Conservation (phyloP, 2,329 filamentous ascomycete genomes). For the Diaporthe amygdali region DNA sequence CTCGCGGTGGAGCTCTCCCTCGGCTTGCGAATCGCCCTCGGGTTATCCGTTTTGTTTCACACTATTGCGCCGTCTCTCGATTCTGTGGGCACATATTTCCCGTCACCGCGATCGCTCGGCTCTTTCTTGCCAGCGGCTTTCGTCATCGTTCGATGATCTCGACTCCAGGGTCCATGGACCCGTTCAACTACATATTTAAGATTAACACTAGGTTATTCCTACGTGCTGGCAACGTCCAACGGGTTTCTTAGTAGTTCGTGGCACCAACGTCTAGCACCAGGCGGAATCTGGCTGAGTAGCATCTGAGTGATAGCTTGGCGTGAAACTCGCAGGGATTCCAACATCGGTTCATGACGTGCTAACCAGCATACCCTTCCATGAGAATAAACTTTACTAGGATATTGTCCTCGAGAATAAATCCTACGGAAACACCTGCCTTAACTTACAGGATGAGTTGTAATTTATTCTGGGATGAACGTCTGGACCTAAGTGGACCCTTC, state of each 20-base stretch:
- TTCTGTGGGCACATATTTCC: not conserved
- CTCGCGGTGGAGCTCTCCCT: not conserved
- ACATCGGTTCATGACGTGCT: not conserved
- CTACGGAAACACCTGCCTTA: not conserved
- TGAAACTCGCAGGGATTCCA: not conserved
- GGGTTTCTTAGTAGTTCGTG: not conserved
- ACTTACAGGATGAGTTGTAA: not conserved
- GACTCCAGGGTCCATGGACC: not conserved
- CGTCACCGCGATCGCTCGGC: not conserved
- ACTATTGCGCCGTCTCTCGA: not conserved
- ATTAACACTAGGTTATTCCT: not conserved
- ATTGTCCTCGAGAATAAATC: not conserved
- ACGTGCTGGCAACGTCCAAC: too few species aligned
- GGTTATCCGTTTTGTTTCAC: constrained; percentile 1
- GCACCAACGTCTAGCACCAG: not conserved
- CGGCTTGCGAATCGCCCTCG: not conserved
- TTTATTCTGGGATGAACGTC: not conserved
- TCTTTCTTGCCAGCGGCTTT: not conserved
- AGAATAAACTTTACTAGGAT: constrained; percentile 7
- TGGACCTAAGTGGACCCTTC: not conserved
- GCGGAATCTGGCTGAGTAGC: not conserved
- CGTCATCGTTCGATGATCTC: not conserved
- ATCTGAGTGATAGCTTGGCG: not conserved
- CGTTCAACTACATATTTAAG: not conserved
- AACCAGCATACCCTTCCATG: not conserved